phyloP scores from a whole-genome alignment of 1,139 yeast genomes.

The Suhomyces coccinellae region DNA sequence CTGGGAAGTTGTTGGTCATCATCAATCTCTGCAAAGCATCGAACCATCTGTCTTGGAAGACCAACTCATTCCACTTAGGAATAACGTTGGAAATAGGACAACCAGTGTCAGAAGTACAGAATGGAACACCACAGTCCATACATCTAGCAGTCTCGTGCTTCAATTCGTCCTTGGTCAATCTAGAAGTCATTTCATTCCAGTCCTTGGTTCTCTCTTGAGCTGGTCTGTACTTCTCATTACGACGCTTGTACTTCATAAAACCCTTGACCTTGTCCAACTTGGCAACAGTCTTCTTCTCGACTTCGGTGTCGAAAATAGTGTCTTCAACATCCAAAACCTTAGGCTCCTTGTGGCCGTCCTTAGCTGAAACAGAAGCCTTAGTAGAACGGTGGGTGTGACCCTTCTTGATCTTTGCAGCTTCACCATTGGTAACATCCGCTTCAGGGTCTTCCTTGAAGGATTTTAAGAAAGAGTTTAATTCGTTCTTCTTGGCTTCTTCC shows the following conservation, averaged over 20 bases:
- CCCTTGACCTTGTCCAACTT: constrained; percentile 84
- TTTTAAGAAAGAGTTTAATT: constrained; percentile 57
- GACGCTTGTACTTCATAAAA: constrained; percentile 89
- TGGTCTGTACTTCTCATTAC: constrained; percentile 82
- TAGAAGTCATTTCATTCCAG: constrained; percentile 87
- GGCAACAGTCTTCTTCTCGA: constrained; percentile 61
- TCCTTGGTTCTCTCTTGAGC: constrained; percentile 77
- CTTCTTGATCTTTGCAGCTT: constrained; percentile 55
- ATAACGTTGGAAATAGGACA: constrained; percentile 96
- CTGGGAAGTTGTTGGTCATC: constrained; percentile 98
- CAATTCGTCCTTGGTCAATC: constrained; percentile 83
- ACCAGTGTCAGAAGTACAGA: constrained; percentile 97
- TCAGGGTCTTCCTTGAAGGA: constrained; percentile 78
- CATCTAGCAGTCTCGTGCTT: constrained; percentile 96
- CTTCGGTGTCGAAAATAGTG: constrained; percentile 67
- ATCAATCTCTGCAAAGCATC: constrained; percentile 89
- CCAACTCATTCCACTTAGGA: constrained; percentile 97
- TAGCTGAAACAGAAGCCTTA: constrained; percentile 25
- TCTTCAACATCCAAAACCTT: constrained; percentile 89
- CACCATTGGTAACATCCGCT: constrained; percentile 88
- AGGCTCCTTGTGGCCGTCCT: constrained; percentile 62
- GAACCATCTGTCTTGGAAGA: constrained; percentile 92
- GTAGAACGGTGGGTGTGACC: constrained; percentile 45
- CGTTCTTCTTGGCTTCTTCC: constrained; percentile 66
- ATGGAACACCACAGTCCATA: constrained; percentile 99